Percentiles rank a stretch among this genome's conserved stretches.
phyloP scores from a whole-genome alignment of 768 basidiomycete species.

The Megacollybia marginata region DNA sequence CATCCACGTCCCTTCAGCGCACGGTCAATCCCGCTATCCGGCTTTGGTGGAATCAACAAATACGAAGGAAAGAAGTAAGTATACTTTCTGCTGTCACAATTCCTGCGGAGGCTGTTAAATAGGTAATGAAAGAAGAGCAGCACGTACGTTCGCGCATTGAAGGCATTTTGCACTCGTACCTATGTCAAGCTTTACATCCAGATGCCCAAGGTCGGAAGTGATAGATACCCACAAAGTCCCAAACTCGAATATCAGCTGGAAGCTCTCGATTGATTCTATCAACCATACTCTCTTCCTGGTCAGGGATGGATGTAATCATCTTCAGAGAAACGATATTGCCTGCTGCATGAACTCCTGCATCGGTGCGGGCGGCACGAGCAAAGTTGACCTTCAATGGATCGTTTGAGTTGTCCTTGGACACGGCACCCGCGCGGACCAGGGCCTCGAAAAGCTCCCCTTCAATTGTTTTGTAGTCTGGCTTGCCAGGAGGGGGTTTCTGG shows the following conservation, averaged over 20 bases:
- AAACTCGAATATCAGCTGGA: conserved; percentile 89
- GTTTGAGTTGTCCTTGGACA: conserved; percentile 91
- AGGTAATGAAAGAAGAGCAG: neutral
- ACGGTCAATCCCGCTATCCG: conserved; percentile 53
- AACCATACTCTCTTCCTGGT: conserved; percentile 58
- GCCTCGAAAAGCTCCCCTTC: conserved; percentile 88
- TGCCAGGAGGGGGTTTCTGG: conserved; percentile 33
- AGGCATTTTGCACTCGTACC: conserved; percentile 72
- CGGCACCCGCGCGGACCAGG: conserved; percentile 81
- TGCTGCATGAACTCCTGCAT: conserved; percentile 96
- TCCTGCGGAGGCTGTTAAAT: conserved; percentile 30
- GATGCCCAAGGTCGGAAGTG: neutral
- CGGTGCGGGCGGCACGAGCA: conserved; percentile 87
- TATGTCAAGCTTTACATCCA: conserved; percentile 12
- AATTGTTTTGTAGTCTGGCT: conserved; percentile 72
- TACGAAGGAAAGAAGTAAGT: conserved; percentile 97
- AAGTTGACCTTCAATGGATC: conserved; percentile 86
- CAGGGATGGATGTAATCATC: conserved; percentile 74
- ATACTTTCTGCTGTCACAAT: conserved; percentile 94
- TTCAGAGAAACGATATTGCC: conserved; percentile 92
- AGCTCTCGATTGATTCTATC: conserved; percentile 76
- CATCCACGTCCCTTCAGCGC: conserved; percentile 28
- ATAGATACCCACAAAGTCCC: conserved; percentile 64
- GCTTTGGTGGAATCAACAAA: conserved; percentile 84
- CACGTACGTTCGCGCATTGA: conserved; percentile 67